Evolutionary conservation across 2,329 filamentous ascomycete genomes (phyloP), one percentile per base, ranked within the genome.

Genomic region (Ophiostoma australiae): DNA sequence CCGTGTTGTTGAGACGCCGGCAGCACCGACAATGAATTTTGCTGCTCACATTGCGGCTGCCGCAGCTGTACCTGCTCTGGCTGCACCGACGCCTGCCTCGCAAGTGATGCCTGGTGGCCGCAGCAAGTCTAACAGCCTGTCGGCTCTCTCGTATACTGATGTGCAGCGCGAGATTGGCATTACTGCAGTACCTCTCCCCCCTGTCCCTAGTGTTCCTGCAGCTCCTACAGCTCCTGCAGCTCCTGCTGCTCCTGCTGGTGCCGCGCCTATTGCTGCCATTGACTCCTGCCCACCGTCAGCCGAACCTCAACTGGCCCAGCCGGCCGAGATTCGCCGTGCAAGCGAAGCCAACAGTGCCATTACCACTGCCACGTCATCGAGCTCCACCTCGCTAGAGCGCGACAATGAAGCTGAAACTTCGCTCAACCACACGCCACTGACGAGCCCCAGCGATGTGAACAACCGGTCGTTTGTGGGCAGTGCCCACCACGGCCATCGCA

Each of bases 361-460:
- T 3, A 85, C 84, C 13, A 81, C 84, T 0, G 79, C 79, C 11
- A 81, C 83, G 61, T 87, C 85, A 3, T 84, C 84, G 0, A 84
- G 84, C 75, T 83, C 85, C 0, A 81, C 82, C 3, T 88, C 86
- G 0, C 81, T 85, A 68, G 83, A 81, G 20, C 39, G 61, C 27
- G 41, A 68, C 27, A 41, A 15, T 7, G 37, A 48, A 78, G 78
- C 3, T 27, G 58, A 17, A 6, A 17, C 23, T 6, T 63, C 58
- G 76, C 84, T 61, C 20, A 70, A 63, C 4, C 82, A 80, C 10
- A 86, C 85, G 0, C 85, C 86, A 0, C 75, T 86, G 35, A 87
- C 85, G 0, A 87, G 84, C 74, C 85, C 85, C 0, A 86, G 85
- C 75, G 85, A 86, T 70, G 78, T 82, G 1, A 79, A 82, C 4